These are phyloP conservation scores for Entomortierella beljakovae DNA, from an alignment of 192 early-diverging fungal species.

Conservation along the genomic window DNA sequence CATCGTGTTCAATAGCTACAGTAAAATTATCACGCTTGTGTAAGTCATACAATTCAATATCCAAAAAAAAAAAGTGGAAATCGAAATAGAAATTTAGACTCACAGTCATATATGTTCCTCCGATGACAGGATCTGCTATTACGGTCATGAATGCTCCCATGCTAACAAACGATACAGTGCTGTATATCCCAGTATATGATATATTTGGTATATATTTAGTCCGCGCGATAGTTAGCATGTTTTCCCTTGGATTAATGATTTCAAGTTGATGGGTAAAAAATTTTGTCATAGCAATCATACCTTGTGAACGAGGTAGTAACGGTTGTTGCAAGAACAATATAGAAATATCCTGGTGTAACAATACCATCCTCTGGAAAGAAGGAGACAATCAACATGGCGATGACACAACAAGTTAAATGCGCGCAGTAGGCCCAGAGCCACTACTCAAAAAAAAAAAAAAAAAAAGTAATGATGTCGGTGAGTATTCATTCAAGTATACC, in stretches of 20 bases:
- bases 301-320: conserved; percentile 87
- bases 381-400: conserved; percentile 88
- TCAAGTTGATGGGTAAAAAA: conserved; percentile 27
- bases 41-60: neutral
- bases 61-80: neutral
- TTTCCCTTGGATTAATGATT: no score
- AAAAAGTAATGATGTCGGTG: no score
- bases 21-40: conserved; percentile 1
- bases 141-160: conserved; percentile 95
- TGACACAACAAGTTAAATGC: conserved; percentile 78
- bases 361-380: conserved; percentile 77
- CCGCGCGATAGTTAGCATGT: no score
- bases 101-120: conserved; percentile 79
- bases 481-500: neutral
- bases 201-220: no score
- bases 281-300: conserved; percentile 36
- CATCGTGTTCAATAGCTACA: conserved; percentile 87
- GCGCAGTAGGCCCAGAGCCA: conserved; percentile 94
- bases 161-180: conserved; percentile 73
- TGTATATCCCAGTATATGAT: no score
- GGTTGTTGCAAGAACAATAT: conserved; percentile 79
- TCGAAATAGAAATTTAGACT: conserved; percentile 20
- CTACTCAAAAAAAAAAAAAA: conserved; percentile 33
- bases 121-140: conserved; percentile 96
- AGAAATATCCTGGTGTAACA: conserved; percentile 78